Evolutionary conservation across 306 rosid genomes (phyloP).

Genomic region (Purshia tridentata): DNA sequence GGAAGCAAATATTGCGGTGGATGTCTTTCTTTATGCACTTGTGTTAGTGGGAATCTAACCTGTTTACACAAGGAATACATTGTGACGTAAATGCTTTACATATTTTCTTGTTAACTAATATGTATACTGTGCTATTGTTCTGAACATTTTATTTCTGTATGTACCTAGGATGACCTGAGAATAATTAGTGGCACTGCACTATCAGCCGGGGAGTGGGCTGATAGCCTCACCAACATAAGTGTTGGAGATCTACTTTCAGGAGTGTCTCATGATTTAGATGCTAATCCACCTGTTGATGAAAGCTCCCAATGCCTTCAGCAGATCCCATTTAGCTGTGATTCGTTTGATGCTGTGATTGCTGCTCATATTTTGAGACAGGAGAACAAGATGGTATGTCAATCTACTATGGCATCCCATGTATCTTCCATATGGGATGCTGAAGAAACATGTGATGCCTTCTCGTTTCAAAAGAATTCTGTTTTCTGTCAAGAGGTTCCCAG

Average conservation of each 20-base stretch:
- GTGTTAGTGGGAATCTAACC: background rate
- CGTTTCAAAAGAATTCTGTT: conserved; percentile 54
- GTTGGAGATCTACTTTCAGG: conserved; percentile 81
- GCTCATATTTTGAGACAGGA: conserved; percentile 85
- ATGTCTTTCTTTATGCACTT: background rate
- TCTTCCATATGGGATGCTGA: conserved; percentile 98
- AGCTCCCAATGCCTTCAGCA: conserved; percentile 60
- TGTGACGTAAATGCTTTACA: background rate
- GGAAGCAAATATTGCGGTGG: background rate
- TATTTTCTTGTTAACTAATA: background rate
- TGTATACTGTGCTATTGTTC: background rate
- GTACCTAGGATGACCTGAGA: conserved; percentile 57
- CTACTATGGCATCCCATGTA: conserved; percentile 53
- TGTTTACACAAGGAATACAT: background rate
- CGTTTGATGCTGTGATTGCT: conserved; percentile 99
- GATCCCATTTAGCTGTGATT: conserved; percentile 84
- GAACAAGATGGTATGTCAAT: conserved; percentile 54
- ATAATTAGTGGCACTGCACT: conserved; percentile 53
- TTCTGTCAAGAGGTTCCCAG: conserved; percentile 33
- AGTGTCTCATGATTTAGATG: conserved; percentile 56
- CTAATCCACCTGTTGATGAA: conserved; percentile 47
- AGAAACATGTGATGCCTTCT: conserved; percentile 92
- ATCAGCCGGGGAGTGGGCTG: conserved; percentile 96
- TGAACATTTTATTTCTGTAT: conserved; percentile 7
- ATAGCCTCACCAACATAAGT: conserved; percentile 92